Evolutionary conservation across 1,284 basidiomycete genomes (phyloP).

Genomic region (Rhodotorula sp.): DNA sequence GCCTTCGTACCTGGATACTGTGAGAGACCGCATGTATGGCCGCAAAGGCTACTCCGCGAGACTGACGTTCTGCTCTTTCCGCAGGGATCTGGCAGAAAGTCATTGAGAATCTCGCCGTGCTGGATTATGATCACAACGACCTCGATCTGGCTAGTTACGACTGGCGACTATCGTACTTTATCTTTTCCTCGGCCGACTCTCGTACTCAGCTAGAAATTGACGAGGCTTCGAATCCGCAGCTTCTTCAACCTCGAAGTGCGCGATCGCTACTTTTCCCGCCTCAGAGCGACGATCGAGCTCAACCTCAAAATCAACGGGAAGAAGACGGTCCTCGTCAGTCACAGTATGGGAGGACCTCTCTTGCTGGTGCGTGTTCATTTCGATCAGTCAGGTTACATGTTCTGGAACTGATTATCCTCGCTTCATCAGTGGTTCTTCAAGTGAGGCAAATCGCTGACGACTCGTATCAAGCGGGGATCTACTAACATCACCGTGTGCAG

Average conservation of each 20-base stretch:
- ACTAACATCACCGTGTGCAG: not conserved
- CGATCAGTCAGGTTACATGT: too few relatives aligned
- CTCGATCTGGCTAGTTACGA: conserved; percentile 55
- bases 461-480: not conserved
- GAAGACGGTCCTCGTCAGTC: conserved; percentile 83
- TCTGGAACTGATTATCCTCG: not conserved
- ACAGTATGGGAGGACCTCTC: conserved; percentile 54
- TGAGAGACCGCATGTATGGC: not conserved
- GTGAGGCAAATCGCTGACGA: conserved; percentile 24
- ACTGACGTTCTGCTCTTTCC: not conserved
- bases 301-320: conserved; percentile 69
- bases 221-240: conserved; percentile 50
- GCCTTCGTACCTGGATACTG: conserved; percentile 73
- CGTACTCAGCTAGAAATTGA: not conserved
- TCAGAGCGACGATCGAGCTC: conserved; percentile 81
- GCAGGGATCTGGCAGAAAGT: conserved; percentile 45
- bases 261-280: conserved; percentile 85
- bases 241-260: conserved; percentile 85
- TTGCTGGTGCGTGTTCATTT: conserved; percentile 25
- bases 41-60: too few relatives aligned
- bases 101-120: conserved; percentile 53
- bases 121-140: conserved; percentile 89
- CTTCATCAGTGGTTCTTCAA: conserved; percentile 53
- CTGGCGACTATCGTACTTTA: conserved; percentile 37
- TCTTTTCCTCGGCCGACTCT: not conserved